A percentile compares a stretch with the other conserved stretches of the same genome.
Evolutionary conservation across 257 asterid species (phyloP).

Genomic region (Nicotiana sylvestris): DNA sequence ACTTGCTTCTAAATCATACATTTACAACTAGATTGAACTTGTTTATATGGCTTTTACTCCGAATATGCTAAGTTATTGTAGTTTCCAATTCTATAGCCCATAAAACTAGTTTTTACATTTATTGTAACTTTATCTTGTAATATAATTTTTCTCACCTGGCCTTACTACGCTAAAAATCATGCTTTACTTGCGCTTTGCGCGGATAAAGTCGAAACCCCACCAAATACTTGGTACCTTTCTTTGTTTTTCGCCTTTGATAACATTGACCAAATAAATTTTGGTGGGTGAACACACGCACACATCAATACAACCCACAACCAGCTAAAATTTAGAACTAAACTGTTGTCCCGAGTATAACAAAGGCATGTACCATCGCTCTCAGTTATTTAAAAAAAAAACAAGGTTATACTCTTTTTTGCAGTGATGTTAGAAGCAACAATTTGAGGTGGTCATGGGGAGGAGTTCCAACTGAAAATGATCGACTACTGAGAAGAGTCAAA

Average conservation of each 20-base stretch:
- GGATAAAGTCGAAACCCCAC: not conserved
- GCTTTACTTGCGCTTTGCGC: not conserved
- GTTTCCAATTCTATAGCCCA: not conserved
- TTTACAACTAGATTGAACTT: not conserved
- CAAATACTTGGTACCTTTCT: not conserved
- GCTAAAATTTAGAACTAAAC: too few relatives aligned
- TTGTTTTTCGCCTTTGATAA: not conserved
- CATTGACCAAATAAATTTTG: not conserved
- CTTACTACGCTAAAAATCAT: constrained; percentile 1
- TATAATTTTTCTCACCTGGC: not conserved
- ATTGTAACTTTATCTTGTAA: not conserved
- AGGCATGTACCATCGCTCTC: too few relatives aligned
- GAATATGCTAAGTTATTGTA: not conserved
- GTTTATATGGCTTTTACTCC: not conserved
- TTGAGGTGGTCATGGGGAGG: too few relatives aligned
- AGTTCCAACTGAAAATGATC: too few relatives aligned
- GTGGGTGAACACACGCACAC: not conserved
- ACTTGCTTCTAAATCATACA: not conserved
- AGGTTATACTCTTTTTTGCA: too few relatives aligned
- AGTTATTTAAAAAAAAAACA: too few relatives aligned
- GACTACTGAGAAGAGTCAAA: too few relatives aligned
- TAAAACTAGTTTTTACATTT: not conserved
- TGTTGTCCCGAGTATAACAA: too few relatives aligned
- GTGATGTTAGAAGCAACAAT: too few relatives aligned
- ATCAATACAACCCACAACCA: not conserved